phyloP scores from a whole-genome alignment of 2,329 filamentous ascomycete genomes.

The Aureobasidium pullulans region DNA sequence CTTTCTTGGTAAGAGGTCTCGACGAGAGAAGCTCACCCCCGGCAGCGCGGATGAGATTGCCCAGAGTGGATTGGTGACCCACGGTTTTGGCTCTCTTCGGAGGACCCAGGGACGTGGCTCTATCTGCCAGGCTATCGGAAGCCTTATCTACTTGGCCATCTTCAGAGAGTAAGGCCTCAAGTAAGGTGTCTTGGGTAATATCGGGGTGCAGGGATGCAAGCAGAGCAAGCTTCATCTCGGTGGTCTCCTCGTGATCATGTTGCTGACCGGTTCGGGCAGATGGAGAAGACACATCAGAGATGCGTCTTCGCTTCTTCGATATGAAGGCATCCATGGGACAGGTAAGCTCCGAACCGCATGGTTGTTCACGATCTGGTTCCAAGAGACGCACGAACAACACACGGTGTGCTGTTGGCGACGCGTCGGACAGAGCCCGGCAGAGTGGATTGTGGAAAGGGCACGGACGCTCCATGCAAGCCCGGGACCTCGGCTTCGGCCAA shows the following conservation, averaged over 20 bases:
- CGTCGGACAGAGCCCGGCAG: background rate
- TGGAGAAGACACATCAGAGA: slow-evolving; percentile 12
- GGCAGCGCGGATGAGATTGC: slow-evolving; percentile 11
- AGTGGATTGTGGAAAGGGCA: background rate
- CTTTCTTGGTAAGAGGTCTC: slow-evolving; percentile 59
- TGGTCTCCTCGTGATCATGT: slow-evolving; percentile 62
- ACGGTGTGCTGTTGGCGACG: background rate
- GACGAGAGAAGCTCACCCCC: background rate
- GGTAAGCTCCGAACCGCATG: background rate
- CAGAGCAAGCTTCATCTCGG: slow-evolving; percentile 81
- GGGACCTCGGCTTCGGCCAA: background rate
- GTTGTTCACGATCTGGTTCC: background rate
- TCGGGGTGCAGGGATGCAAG: slow-evolving; percentile 68
- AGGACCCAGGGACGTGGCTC: background rate
- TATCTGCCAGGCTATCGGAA: slow-evolving; percentile 45
- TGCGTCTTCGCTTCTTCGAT: slow-evolving; percentile 20
- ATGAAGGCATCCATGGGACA: slow-evolving; percentile 23
- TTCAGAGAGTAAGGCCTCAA: slow-evolving; percentile 71
- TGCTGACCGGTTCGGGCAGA: background rate
- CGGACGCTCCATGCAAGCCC: background rate
- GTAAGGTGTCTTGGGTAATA: slow-evolving; percentile 56
- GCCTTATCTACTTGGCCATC: slow-evolving; percentile 68
- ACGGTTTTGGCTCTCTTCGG: slow-evolving; percentile 19
- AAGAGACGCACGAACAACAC: background rate
- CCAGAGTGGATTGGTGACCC: slow-evolving; percentile 39